Conservation (phyloP, 1,139 yeast species). For the Taphrina betulina region DNA sequence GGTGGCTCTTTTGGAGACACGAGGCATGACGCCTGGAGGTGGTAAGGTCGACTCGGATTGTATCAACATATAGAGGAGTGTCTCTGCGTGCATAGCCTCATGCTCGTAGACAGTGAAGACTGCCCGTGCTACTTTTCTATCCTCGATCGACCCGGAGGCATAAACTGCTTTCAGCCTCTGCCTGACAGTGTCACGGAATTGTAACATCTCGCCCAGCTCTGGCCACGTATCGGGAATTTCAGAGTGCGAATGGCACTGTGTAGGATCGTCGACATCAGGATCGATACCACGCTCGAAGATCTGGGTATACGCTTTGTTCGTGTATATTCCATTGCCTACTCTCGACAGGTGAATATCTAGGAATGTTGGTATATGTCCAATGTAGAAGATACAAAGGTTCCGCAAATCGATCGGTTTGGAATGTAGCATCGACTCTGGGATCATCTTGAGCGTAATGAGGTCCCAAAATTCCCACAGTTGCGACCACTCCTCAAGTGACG, state of each 20-base stretch:
- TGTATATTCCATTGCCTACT: constrained; percentile 17
- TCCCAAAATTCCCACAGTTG: constrained; percentile 38
- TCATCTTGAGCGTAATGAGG: constrained; percentile 36
- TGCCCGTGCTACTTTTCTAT: constrained; percentile 31
- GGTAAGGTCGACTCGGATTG: constrained; percentile 36
- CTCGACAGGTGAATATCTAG: constrained; percentile 38
- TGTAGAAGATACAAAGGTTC: constrained; percentile 38
- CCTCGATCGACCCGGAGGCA: background rate
- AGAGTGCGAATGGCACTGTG: constrained; percentile 39
- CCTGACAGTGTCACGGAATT: constrained; percentile 35
- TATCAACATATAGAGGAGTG: constrained; percentile 38
- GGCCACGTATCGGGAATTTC: constrained; percentile 38
- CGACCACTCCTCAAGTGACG: constrained; percentile 36
- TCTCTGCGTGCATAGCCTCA: constrained; percentile 40
- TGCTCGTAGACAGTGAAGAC: constrained; percentile 39
- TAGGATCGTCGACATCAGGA: constrained; percentile 39
- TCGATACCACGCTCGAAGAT: constrained; percentile 40
- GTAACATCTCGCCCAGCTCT: constrained; percentile 22
- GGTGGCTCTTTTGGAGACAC: background rate
- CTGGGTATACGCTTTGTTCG: constrained; percentile 28
- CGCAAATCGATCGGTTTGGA: constrained; percentile 39
- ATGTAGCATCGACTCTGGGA: constrained; percentile 35
- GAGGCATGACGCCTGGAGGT: constrained; percentile 34
- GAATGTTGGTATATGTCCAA: constrained; percentile 40
- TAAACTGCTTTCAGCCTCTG: constrained; percentile 30